These are phyloP conservation scores for Pseudoscleropodium purum DNA, from an alignment of 225 moss, liverwort and hornwort genomes.

Conservation along the genomic window DNA sequence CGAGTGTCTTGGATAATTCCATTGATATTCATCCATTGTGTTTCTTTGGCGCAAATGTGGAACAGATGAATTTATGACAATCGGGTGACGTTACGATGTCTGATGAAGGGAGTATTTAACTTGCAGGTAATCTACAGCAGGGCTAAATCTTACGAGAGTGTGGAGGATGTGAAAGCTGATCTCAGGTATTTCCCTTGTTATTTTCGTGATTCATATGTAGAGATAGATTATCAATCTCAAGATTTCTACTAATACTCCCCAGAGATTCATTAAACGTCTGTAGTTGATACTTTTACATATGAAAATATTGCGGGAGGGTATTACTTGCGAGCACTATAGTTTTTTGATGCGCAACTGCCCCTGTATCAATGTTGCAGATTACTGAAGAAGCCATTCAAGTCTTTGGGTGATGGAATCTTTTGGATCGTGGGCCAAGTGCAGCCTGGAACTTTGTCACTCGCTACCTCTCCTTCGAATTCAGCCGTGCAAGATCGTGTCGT, in stretches of 20 bases:
- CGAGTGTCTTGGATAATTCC: neutral
- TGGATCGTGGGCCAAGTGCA: constrained; percentile 61
- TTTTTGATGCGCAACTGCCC: neutral
- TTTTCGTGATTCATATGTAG: neutral
- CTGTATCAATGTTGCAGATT: constrained; percentile 29
- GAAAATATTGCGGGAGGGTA: neutral
- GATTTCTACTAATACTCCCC: neutral
- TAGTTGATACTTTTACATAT: neutral
- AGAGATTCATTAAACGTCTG: neutral
- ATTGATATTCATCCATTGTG: neutral
- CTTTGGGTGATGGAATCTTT: constrained; percentile 31
- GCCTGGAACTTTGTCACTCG: constrained; percentile 70
- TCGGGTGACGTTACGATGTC: neutral
- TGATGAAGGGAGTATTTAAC: neutral
- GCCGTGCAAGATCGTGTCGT: constrained; percentile 83
- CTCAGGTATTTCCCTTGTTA: constrained; percentile 30
- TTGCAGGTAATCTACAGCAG: constrained; percentile 56
- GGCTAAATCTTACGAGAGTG: constrained; percentile 43
- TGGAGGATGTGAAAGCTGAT: constrained; percentile 72
- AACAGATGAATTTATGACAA: neutral
- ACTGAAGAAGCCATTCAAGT: constrained; percentile 58
- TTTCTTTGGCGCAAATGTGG: neutral
- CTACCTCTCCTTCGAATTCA: constrained; percentile 78
- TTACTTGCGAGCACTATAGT: neutral
- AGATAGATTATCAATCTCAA: neutral